phyloP scores from a whole-genome alignment of 2,329 filamentous ascomycete genomes.

The Gnomoniopsis sp. region DNA sequence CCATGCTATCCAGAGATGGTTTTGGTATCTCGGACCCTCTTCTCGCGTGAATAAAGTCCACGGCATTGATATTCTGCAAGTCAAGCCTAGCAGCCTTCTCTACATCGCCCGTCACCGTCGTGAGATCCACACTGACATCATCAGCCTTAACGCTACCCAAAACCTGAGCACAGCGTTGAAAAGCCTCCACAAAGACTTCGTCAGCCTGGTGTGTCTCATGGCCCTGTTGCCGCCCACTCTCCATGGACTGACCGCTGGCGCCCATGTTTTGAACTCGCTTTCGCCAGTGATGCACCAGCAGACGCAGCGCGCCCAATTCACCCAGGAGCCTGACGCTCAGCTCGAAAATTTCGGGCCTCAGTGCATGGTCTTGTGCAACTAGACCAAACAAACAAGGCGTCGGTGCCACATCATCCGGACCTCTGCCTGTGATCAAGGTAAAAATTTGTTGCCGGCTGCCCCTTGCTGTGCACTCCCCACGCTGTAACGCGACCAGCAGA shows the following conservation, averaged over 20 bases:
- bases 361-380: not conserved
- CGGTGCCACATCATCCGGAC: not conserved
- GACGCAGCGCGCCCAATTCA: conserved; percentile 20
- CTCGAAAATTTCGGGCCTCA: not conserved
- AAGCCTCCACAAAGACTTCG: not conserved
- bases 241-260: not conserved
- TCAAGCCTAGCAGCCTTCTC: conserved; percentile 12
- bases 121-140: not conserved
- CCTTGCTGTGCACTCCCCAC: conserved; percentile 4
- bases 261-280: not conserved
- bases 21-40: not conserved
- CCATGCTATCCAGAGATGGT: not conserved
- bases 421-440: conserved; percentile 19
- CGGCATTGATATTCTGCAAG: conserved; percentile 1
- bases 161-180: conserved; percentile 13
- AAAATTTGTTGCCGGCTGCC: conserved; percentile 19
- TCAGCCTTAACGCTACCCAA: not conserved
- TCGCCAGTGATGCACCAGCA: conserved; percentile 15
- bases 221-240: not conserved
- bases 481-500: conserved; percentile 5
- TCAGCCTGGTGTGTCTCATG: not conserved
- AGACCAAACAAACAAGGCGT: conserved; percentile 15
- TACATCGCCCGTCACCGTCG: conserved; percentile 1
- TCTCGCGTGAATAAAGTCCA: conserved; percentile 8
- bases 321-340: conserved; percentile 18